phyloP scores from a whole-genome alignment of 2,329 filamentous ascomycete genomes.

The Fusarium sp. region DNA sequence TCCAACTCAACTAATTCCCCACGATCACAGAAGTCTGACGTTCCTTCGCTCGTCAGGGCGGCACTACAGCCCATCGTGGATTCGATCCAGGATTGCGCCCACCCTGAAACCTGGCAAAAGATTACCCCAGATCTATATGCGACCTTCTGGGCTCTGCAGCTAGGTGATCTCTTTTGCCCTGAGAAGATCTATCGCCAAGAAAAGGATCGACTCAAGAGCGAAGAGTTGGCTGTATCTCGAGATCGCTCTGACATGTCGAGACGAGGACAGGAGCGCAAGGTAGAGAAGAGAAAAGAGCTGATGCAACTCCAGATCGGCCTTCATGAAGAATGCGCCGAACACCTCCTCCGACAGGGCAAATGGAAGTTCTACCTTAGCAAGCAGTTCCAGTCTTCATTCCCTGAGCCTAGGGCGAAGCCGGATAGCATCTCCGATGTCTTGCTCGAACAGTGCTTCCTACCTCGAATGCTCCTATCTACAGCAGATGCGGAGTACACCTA shows the following conservation, averaged over 20 bases:
- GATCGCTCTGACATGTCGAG: conserved; percentile 80
- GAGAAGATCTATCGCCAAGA: conserved; percentile 83
- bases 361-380: conserved; percentile 77
- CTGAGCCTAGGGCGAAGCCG: conserved; percentile 70
- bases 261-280: conserved; percentile 72
- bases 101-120: conserved; percentile 73
- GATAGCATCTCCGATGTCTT: conserved; percentile 79
- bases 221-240: conserved; percentile 74
- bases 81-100: conserved; percentile 71
- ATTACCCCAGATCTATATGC: conserved; percentile 86
- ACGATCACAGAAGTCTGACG: conserved; percentile 49
- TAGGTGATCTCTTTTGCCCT: conserved; percentile 84
- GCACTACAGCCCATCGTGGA: conserved; percentile 78
- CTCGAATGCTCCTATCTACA: conserved; percentile 84
- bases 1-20: conserved; percentile 41
- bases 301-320: conserved; percentile 77
- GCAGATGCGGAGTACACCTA: conserved; percentile 91
- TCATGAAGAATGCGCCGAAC: conserved; percentile 78
- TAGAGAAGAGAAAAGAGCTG: conserved; percentile 74
- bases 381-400: conserved; percentile 85
- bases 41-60: conserved; percentile 47
- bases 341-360: conserved; percentile 74
- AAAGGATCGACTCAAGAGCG: conserved; percentile 74
- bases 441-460: conserved; percentile 92
- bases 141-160: conserved; percentile 91